Percentiles rank a stretch among this genome's conserved stretches.
These are phyloP conservation scores for Aspergillus bridgeri DNA, from an alignment of 495 filamentous ascomycete species.

Conservation along the genomic window DNA sequence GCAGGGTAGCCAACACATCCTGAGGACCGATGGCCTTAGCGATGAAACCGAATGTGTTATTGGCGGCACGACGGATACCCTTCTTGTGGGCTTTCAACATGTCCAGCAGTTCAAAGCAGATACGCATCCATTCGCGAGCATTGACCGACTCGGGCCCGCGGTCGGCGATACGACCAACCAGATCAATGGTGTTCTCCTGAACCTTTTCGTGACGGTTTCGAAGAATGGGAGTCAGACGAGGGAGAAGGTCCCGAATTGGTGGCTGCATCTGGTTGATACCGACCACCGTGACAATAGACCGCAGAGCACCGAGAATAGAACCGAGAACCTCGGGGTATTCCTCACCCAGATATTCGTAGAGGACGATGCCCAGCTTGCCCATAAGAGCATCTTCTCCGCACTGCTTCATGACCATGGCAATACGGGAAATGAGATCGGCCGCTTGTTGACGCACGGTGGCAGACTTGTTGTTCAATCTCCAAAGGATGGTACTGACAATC, in stretches of 20 bases:
- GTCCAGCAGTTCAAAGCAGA: constrained; percentile 97
- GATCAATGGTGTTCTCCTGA: constrained; percentile 99
- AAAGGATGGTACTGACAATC: constrained; percentile 95
- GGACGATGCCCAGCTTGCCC: constrained; percentile 92
- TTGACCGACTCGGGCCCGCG: constrained; percentile 94
- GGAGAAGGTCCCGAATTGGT: constrained; percentile 94
- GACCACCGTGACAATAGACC: constrained; percentile 96
- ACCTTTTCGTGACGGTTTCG: constrained; percentile 99
- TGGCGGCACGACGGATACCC: constrained; percentile 95
- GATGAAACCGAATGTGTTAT: constrained; percentile 99
- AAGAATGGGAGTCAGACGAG: constrained; percentile 91
- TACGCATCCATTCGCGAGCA: constrained; percentile 98
- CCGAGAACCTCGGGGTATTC: constrained; percentile 98
- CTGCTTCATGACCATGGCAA: constrained; percentile 98
- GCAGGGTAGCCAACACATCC: constrained; percentile 90
- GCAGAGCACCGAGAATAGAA: constrained; percentile 90
- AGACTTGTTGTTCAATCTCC: constrained; percentile 95
- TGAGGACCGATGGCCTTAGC: constrained; percentile 98
- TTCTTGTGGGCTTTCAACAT: constrained; percentile 99
- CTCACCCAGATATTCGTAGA: constrained; percentile 98
- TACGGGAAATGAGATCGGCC: constrained; percentile 92
- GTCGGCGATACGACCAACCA: constrained; percentile 97
- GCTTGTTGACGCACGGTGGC: constrained; percentile 95
- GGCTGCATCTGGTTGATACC: constrained; percentile 99
- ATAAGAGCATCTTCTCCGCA: constrained; percentile 94